These are phyloP conservation scores for Penicillium polonicum DNA, from an alignment of 2,329 filamentous ascomycete genomes.

Conservation along the genomic window DNA sequence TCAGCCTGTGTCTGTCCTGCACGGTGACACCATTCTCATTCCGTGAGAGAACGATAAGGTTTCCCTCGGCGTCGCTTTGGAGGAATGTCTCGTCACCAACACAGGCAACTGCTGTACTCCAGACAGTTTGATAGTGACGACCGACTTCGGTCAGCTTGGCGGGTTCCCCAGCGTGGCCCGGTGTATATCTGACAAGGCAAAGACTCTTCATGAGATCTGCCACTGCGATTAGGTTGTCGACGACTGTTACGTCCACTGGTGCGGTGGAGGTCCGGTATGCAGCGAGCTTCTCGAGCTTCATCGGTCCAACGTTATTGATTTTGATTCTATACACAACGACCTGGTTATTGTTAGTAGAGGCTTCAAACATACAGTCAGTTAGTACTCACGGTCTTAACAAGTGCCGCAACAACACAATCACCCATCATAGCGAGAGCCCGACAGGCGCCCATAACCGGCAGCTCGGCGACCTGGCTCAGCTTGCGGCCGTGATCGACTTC, in stretches of 20 bases:
- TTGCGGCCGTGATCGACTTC: conserved; percentile 71
- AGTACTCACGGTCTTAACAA: conserved; percentile 76
- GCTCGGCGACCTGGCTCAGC: conserved; percentile 68
- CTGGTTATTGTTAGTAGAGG: conserved; percentile 35
- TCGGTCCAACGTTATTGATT: conserved; percentile 33
- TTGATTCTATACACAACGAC: conserved; percentile 59
- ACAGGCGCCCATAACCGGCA: conserved; percentile 75
- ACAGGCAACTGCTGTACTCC: conserved; percentile 75
- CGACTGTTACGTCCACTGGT: conserved; percentile 75
- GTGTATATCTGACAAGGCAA: conserved; percentile 70
- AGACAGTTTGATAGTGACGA: conserved; percentile 76
- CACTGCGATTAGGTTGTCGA: conserved; percentile 73
- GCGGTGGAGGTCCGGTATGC: conserved; percentile 79
- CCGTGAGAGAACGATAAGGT: conserved; percentile 74
- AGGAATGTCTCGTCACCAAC: conserved; percentile 74
- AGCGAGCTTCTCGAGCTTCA: conserved; percentile 66
- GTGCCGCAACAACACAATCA: conserved; percentile 75
- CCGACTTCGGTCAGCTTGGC: conserved; percentile 70
- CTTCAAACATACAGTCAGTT: neutral
- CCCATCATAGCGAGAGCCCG: conserved; percentile 72
- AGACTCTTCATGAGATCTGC: conserved; percentile 94
- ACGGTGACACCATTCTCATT: conserved; percentile 71
- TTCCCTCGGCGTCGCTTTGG: conserved; percentile 82
- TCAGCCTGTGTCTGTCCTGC: conserved; percentile 69
- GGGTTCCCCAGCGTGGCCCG: conserved; percentile 55